Base-by-base conservation (phyloP, 148 eudicot genomes). In the Rheum nobile region DNA sequence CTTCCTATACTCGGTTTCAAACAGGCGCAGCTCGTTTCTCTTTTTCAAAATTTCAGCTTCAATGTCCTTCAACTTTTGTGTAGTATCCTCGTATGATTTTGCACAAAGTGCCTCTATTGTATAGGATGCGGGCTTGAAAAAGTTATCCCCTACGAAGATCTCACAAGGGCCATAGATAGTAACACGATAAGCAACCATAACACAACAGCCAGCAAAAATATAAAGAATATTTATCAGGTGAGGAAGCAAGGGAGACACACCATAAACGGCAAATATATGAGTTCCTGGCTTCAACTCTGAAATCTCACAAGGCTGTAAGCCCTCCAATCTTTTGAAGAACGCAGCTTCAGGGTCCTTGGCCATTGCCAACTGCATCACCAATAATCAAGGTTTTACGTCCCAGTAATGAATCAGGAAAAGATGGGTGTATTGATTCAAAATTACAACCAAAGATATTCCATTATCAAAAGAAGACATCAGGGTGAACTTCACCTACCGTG, bases 311-410 rank as follows among this genome's bases (percentile, higher is more conserved):
- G 99, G 99, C 82, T 95, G 99, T 50, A 95, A 89, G 81, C 99
- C 99, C 81, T 95, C 99, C 85, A 95, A 82, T 81, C 91, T 90
- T 82, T 95, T 95, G 72, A 95, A 95, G 84, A 95, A 95, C 72
- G 97, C 93, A 81, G 99, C 91, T 86, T 95, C 99, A 38, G 99
- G 96, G 76, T 95, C 99, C 83, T 95, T 95, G 34, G 99, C 96
- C 93, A 95, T 92, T 65, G 99, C 99, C 82, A 95, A 85, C 97
- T 95, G 86, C 78, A 82, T 38, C 78, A 74, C 16, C 78, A 77
- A 67, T 75, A 59, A 59, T 28, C 67, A 59, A 55, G 31, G 14
- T 22, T 55, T n/a, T n/a, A n/a, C n/a, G n/a, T n/a, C 37, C 29
- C 67, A 61, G 68, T 61, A 26, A 26, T 61, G 8, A 61, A 65